phyloP scores from a whole-genome alignment of 371 early-diverging fungal genomes.

The Mucor irregularis region DNA sequence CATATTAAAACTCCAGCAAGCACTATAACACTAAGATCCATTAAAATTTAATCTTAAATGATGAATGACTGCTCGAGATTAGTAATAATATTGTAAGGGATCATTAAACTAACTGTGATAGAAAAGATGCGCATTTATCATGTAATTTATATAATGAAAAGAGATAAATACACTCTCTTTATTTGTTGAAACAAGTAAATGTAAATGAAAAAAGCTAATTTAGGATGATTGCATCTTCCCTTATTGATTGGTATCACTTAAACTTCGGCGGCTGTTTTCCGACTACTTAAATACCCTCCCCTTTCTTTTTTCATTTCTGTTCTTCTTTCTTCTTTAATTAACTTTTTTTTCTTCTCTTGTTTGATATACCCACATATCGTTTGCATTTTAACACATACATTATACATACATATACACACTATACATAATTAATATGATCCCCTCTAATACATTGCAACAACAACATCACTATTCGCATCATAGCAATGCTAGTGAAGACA shows the following conservation, averaged over 20 bases:
- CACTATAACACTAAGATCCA: no score
- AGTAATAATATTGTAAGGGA: no score
- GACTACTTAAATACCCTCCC: slow-evolving; percentile 11
- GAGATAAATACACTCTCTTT: not conserved
- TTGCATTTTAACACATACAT: no score
- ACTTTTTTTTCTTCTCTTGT: not conserved
- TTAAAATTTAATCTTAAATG: no score
- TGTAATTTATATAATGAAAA: no score
- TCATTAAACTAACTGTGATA: no score
- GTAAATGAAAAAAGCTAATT: slow-evolving; percentile 6
- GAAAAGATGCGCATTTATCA: no score
- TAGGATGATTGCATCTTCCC: slow-evolving; percentile 14
- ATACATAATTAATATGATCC: not conserved
- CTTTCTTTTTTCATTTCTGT: not conserved
- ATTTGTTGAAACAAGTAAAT: no score
- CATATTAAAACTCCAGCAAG: no score
- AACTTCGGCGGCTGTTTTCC: slow-evolving; percentile 24
- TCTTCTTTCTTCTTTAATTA: not conserved
- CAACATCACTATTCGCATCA: no score
- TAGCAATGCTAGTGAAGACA: not conserved
- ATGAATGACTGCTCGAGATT: no score
- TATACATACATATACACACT: not conserved
- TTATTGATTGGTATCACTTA: slow-evolving; percentile 17
- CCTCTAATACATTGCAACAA: not conserved
- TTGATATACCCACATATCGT: not conserved